Percentiles rank a stretch among this genome's conserved stretches.
Conservation (phyloP, 208 protist genomes). For the Balamuthia mandrillaris region DNA sequence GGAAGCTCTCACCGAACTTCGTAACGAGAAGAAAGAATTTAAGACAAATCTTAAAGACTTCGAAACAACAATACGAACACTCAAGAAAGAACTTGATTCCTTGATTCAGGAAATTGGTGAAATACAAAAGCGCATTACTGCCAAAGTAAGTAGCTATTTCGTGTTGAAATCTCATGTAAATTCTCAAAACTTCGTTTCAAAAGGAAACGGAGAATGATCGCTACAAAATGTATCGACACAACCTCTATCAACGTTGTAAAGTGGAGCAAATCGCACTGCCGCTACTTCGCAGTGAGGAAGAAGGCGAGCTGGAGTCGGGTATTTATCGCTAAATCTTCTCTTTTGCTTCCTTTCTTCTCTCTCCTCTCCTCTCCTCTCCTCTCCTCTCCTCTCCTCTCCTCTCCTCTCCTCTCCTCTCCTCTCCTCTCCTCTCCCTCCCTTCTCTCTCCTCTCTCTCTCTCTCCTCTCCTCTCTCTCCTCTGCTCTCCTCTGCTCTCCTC, state of each 20-base stretch:
- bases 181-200: neutral
- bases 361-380: too few relatives aligned
- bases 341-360: too few relatives aligned
- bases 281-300: neutral
- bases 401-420: too few relatives aligned
- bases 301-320: too few relatives aligned
- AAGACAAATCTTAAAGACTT: slow-evolving; percentile 69
- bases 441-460: too few relatives aligned
- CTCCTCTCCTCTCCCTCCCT: too few relatives aligned
- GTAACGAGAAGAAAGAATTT: slow-evolving; percentile 51
- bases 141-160: neutral
- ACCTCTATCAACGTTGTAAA: slow-evolving; percentile 28
- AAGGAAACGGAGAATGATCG: slow-evolving; percentile 37
- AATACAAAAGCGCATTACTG: slow-evolving; percentile 11
- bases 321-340: too few relatives aligned
- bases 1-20: slow-evolving; percentile 58
- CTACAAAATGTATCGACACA: slow-evolving; percentile 30
- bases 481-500: too few relatives aligned
- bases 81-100: neutral
- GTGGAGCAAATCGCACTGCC: slow-evolving; percentile 35
- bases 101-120: neutral
- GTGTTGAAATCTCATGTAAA: neutral
- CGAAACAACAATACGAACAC: slow-evolving; percentile 39
- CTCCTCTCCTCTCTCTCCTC: too few relatives aligned
- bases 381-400: too few relatives aligned